A percentile compares a stretch with the other conserved stretches of the same genome.
Evolutionary conservation across 371 early-diverging fungal genomes (phyloP).

Genomic region (Mucor velutinosus): DNA sequence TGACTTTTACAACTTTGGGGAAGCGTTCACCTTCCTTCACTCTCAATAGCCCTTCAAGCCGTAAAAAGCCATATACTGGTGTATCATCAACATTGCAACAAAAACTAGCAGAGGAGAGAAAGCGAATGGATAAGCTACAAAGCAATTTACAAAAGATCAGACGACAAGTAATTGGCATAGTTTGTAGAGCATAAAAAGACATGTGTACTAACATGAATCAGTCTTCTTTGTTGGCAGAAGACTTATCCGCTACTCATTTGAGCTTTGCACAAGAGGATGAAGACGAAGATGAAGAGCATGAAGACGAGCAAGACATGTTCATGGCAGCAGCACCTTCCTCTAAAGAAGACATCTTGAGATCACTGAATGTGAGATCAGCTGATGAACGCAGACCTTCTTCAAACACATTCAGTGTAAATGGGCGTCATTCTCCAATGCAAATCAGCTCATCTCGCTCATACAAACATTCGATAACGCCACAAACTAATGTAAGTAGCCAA

Average conservation of each 20-base stretch:
- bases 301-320: not conserved
- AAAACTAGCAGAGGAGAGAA: constrained; percentile 11
- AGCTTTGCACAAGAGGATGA: not conserved
- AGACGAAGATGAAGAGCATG: not conserved
- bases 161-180: constrained; percentile 18
- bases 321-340: not conserved
- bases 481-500: not conserved
- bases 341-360: not conserved
- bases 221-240: constrained; percentile 21
- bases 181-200: not conserved
- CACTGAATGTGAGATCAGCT: not conserved
- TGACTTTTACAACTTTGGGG: not conserved
- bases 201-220: not conserved
- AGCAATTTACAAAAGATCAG: constrained; percentile 5
- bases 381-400: not conserved
- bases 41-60: not conserved
- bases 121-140: constrained; percentile 19
- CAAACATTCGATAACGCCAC: not conserved
- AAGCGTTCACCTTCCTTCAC: not conserved
- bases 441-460: not conserved
- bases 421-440: not conserved
- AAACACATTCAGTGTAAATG: not conserved
- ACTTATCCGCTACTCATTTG: not conserved
- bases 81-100: not conserved
- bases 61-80: not conserved